Percentiles rank a stretch among this genome's conserved stretches.
Conservation (phyloP, 306 rosid species). For the Malus sieversii region DNA sequence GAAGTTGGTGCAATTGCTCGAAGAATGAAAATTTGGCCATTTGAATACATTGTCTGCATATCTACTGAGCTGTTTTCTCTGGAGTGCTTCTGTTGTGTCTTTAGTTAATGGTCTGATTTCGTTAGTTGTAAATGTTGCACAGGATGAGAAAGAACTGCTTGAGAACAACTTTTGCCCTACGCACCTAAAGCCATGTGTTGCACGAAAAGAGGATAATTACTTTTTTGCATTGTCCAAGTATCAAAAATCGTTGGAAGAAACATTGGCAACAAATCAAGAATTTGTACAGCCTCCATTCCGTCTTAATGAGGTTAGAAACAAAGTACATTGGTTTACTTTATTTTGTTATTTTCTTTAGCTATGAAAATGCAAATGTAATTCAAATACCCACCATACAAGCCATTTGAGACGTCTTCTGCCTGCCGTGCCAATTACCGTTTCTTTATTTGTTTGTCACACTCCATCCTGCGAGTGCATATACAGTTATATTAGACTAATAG, state of each 20-base stretch:
- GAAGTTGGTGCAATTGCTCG: neutral
- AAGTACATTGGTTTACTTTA: neutral
- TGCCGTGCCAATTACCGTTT: neutral
- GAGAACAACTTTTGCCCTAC: constrained; percentile 74
- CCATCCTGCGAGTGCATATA: neutral
- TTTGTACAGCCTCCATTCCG: constrained; percentile 86
- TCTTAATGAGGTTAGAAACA: constrained; percentile 63
- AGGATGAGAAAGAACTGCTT: constrained; percentile 92
- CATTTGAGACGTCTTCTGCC: neutral
- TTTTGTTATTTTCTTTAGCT: neutral
- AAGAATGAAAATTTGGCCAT: neutral
- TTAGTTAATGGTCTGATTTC: constrained; percentile 2
- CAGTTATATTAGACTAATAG: neutral
- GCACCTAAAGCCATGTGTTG: constrained; percentile 87
- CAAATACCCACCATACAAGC: neutral
- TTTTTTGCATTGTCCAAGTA: constrained; percentile 85
- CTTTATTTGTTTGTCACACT: neutral
- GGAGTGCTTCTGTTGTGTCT: constrained; percentile 6
- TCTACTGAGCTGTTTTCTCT: neutral
- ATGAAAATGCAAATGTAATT: neutral
- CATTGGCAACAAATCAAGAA: constrained; percentile 51
- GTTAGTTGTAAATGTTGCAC: constrained; percentile 16
- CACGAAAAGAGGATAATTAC: constrained; percentile 87
- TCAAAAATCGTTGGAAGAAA: constrained; percentile 67
- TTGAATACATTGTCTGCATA: neutral